Evolutionary conservation across 1,139 yeast species (phyloP), one percentile per base, ranked within the genome.

Genomic region (Candida sojae): DNA sequence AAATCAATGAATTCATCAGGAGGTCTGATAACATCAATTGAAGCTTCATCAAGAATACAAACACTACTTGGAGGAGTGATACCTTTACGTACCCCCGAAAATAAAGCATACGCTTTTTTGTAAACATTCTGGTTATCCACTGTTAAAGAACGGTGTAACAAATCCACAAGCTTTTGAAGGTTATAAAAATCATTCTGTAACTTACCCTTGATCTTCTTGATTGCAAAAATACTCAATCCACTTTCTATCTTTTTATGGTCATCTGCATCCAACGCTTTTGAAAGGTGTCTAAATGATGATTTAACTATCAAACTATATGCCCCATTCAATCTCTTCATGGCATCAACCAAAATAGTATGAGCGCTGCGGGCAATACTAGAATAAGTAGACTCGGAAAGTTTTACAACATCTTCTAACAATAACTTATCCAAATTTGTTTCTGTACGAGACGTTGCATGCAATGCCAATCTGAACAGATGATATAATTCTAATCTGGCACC

Each of bases 401-500:
- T 68, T 7, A 88, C 83, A n/a, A 91, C 76, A 63, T 91, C 96
- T 45, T 75, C 77, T 37, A 95, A 66, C 42, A 95, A 67, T 1
- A 72, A 50, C 48, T 75, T 80, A 57, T 93, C 98, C 25, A 87
- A 64, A 10, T 76, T 80, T 0, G 92, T 82, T 58, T 88, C 88
- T 8, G 82, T 73, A 53, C 97, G 75, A 3, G 88, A 84, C 0
- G 96, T 87, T 1, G 92, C 82, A 59, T 87, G 93, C 47, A 88
- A 77, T 3, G 83, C 76, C 26, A 88, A 80, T 56, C 98, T 78
- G 52, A 87, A 84, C 62, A 83, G 82, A 57, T 93, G 97, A 55
- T 85, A 87, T 11, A 86, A 71, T 51, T 86, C 87, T n/a, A 90
- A 74, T 53, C 96, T 77, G 0, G 90, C 80, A 1, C 90, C 96